phyloP scores from a whole-genome alignment of 108 stramenopile genomes.

The Mayamaea pseudoterrestris region DNA sequence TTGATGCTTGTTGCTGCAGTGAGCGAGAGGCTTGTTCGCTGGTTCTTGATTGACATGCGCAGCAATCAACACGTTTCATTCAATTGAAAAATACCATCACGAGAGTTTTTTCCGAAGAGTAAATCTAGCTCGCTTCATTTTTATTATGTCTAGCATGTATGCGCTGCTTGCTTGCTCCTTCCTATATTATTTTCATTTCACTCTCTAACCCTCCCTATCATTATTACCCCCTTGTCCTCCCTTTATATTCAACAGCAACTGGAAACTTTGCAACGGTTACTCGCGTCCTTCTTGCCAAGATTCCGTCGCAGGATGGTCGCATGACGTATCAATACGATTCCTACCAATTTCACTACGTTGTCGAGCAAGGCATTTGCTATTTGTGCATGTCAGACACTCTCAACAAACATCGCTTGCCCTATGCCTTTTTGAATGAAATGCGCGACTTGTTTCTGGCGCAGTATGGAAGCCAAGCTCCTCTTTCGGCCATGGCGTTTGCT shows the following conservation, averaged over 20 bases:
- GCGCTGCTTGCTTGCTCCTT: constrained; percentile 1
- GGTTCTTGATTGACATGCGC: background rate
- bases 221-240: background rate
- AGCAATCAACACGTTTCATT: too few species aligned
- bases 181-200: background rate
- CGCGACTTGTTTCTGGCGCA: constrained; percentile 61
- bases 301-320: constrained; percentile 74
- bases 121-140: background rate
- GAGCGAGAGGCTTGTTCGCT: background rate
- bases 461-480: constrained; percentile 73
- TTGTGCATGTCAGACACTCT: constrained; percentile 91
- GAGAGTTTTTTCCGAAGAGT: background rate
- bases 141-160: background rate
- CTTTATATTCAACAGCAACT: constrained; percentile 35
- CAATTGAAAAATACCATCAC: too few species aligned
- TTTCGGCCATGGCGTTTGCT: constrained; percentile 86
- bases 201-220: constrained; percentile 3
- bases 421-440: constrained; percentile 91
- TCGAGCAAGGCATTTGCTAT: constrained; percentile 85
- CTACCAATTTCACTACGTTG: constrained; percentile 84
- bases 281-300: constrained; percentile 87
- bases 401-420: constrained; percentile 86
- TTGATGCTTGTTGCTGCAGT: background rate
- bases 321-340: constrained; percentile 72
- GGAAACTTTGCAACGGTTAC: constrained; percentile 99